Evolutionary conservation across 1,284 basidiomycete genomes (phyloP).

Genomic region (Melampsora abietis-canadensis): DNA sequence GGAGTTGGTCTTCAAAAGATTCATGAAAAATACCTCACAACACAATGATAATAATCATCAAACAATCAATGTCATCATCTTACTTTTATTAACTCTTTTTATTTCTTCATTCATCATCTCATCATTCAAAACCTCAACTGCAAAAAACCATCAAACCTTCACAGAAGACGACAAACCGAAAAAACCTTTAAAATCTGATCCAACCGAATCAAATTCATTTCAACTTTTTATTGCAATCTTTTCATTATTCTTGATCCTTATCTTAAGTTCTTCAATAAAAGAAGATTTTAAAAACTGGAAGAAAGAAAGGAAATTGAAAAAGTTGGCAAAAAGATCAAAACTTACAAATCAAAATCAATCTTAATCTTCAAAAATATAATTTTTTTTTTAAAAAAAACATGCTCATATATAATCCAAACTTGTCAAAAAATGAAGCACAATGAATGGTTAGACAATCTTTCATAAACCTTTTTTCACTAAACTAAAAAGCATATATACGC

Average conservation of each 20-base stretch:
- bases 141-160: not conserved
- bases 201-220: not conserved
- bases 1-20: not conserved
- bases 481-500: too few relatives aligned
- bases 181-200: not conserved
- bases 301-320: not conserved
- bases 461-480: too few relatives aligned
- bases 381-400: too few relatives aligned
- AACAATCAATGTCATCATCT: not conserved
- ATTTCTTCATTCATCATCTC: not conserved
- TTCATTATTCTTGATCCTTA: not conserved
- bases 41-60: not conserved
- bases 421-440: too few relatives aligned
- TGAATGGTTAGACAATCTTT: too few relatives aligned
- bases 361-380: too few relatives aligned
- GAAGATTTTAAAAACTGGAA: conserved; percentile 12
- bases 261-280: not conserved
- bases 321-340: not conserved
- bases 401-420: too few relatives aligned
- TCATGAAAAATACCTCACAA: not conserved
- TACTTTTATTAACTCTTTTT: not conserved
- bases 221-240: conserved; percentile 1
- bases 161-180: not conserved
- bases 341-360: too few relatives aligned
- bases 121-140: not conserved